phyloP scores from a whole-genome alignment of 352 stramenopile species.

The Pythium pyrilobum region DNA sequence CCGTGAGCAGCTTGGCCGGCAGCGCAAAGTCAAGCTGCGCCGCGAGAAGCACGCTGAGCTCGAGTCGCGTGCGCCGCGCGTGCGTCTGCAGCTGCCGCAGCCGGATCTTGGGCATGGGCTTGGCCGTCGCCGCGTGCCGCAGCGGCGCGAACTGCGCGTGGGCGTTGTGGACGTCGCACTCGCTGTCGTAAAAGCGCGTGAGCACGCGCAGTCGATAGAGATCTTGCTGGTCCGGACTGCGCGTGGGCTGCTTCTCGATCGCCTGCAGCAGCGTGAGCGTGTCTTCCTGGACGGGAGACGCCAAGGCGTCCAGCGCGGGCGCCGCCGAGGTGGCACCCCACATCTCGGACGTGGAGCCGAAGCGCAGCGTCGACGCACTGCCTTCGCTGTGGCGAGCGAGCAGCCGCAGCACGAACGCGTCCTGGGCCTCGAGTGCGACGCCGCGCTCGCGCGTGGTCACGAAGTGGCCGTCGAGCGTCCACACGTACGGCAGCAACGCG shows the following conservation, averaged over 20 bases:
- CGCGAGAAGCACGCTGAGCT: conserved; percentile 31
- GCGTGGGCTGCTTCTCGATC: conserved; percentile 9
- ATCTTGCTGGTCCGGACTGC: conserved; percentile 15
- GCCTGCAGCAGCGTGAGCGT: conserved; percentile 3
- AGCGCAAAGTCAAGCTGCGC: conserved; percentile 41
- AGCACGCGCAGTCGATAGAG: conserved; percentile 34
- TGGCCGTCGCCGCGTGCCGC: conserved; percentile 26
- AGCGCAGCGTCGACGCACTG: conserved; percentile 3
- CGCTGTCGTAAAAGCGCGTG: conserved; percentile 38
- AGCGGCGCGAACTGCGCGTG: conserved; percentile 38
- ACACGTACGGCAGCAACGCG: conserved; percentile 49
- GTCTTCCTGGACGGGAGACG: conserved; percentile 6
- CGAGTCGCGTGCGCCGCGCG: conserved; percentile 21
- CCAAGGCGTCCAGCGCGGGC: neutral
- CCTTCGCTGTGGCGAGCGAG: conserved; percentile 6
- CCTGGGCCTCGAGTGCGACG: conserved; percentile 31
- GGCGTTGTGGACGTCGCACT: conserved; percentile 39
- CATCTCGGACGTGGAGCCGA: conserved; percentile 32
- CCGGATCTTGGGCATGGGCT: conserved; percentile 29
- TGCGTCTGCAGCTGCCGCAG: conserved; percentile 27
- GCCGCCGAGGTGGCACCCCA: conserved; percentile 20
- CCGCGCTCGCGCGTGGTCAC: conserved; percentile 36
- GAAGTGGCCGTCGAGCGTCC: conserved; percentile 58
- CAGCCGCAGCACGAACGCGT: conserved; percentile 28
- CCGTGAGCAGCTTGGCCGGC: conserved; percentile 26